phyloP scores from a whole-genome alignment of 352 stramenopile genomes.

The Pythium periplocum region DNA sequence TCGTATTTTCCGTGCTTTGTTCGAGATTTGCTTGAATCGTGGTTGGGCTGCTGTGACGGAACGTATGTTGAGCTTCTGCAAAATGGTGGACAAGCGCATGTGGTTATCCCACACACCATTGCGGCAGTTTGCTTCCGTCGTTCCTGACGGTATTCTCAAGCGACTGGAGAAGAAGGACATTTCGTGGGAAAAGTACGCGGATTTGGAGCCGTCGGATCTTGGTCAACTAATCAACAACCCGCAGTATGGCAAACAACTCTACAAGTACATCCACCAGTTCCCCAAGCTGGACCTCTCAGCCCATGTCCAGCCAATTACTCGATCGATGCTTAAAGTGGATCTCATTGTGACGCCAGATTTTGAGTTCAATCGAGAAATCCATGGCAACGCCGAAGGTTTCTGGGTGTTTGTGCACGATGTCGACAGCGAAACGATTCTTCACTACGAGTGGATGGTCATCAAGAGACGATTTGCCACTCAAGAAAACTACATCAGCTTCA shows the following conservation, averaged over 20 bases:
- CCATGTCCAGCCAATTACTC: slow-evolving; percentile 97
- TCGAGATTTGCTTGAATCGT: slow-evolving; percentile 97
- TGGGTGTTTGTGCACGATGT: slow-evolving; percentile 99
- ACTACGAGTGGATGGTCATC: slow-evolving; percentile 97
- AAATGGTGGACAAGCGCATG: slow-evolving; percentile 99
- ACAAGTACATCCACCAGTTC: slow-evolving; percentile 99
- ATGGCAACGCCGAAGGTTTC: slow-evolving; percentile 96
- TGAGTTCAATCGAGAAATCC: slow-evolving; percentile 94
- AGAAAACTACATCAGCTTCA: slow-evolving; percentile 90
- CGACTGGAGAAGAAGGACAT: slow-evolving; percentile 99
- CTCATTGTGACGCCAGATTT: slow-evolving; percentile 97
- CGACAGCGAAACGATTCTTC: slow-evolving; percentile 97
- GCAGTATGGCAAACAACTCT: slow-evolving; percentile 97
- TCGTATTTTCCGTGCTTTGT: slow-evolving; percentile 97
- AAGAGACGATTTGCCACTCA: slow-evolving; percentile 82
- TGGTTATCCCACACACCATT: slow-evolving; percentile 98
- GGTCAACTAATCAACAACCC: slow-evolving; percentile 96
- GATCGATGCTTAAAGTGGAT: slow-evolving; percentile 95
- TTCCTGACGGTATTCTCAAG: slow-evolving; percentile 95
- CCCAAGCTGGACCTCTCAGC: slow-evolving; percentile 95
- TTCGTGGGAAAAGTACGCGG: slow-evolving; percentile 96
- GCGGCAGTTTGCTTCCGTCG: slow-evolving; percentile 91
- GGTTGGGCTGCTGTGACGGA: slow-evolving; percentile 94
- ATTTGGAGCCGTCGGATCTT: slow-evolving; percentile 97
- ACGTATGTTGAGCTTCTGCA: slow-evolving; percentile 95